phyloP scores from a whole-genome alignment of 306 rosid genomes.

The Malus fusca region DNA sequence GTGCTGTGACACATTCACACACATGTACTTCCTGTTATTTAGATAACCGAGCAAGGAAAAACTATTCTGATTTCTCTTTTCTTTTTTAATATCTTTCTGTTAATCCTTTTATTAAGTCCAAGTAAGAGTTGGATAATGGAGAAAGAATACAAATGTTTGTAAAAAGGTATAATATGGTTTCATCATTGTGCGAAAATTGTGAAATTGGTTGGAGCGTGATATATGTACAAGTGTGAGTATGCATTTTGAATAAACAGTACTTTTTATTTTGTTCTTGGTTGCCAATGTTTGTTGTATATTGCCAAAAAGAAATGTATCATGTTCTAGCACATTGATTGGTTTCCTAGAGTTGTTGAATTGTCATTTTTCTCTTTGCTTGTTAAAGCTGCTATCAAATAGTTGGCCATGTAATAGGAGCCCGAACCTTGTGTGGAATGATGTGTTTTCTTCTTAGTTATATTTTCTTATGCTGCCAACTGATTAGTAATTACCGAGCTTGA shows the following conservation, averaged over 20 bases:
- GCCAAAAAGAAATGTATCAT: background rate
- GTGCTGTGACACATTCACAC: background rate
- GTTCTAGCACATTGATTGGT: background rate
- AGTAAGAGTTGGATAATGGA: background rate
- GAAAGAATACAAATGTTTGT: background rate
- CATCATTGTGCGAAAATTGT: background rate
- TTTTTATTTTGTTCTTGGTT: background rate
- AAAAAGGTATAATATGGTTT: background rate
- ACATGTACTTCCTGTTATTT: background rate
- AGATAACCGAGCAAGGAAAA: background rate
- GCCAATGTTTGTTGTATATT: background rate
- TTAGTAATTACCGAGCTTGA: background rate
- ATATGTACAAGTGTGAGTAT: background rate
- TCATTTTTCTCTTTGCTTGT: background rate
- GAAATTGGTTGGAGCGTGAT: background rate
- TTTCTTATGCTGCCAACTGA: background rate
- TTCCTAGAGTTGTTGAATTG: background rate
- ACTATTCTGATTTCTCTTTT: background rate
- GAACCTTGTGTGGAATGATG: background rate
- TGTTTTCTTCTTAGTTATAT: background rate
- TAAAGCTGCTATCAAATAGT: background rate
- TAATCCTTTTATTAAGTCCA: background rate
- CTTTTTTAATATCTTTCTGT: background rate
- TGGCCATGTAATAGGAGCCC: background rate
- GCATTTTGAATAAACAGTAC: background rate